Base-by-base conservation (phyloP, 371 early-diverging fungal species). In the Dichotomocladium elegans region DNA sequence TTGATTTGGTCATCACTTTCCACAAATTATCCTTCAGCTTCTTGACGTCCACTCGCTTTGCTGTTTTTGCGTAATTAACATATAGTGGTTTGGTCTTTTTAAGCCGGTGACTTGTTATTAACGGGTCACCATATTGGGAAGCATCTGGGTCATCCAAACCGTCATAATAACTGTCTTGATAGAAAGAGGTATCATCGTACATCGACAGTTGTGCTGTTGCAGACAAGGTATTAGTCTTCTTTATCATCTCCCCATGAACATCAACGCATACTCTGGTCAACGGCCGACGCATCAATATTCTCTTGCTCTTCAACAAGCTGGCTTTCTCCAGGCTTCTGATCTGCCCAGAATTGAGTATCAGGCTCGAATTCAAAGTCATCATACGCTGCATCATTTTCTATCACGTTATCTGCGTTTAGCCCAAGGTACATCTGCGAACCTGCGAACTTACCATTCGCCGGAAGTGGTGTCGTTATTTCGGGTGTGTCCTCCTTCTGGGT, bases 41-140 rank as follows among this genome's bases (percentile, higher is more conserved):
- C 70, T 91, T 92, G 28, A 98, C 95, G 70, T 98, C 95, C 2
- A 96, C 95, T 35, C 89, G 79, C 73, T 98, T 98, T 45, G 95
- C 94, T 9, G 81, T 83, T 49, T 83, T 79, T 17, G 95, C 91
- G 58, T 90, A 96, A 57, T 85, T 90, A 48, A 96, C 80, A 60
- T 81, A 83, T 17, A 80, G 66, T 9, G 90, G 84, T 55, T 87
- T 89, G 56, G 81, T 79, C 21, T 81, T 80, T 53, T 82, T 86
- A 47, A 71, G 37, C 2, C 43, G 64, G 42, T 73, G 73, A 35
- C 63, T 64, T 4, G 76, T 72, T 26, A 77, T 67, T 0, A 74
- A 43, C 6, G 58, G 50, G 51, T 74, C 74, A 3, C 68, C 77
- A 35, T 70, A 74, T 0, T 46, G 53, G 0, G 68, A 58, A 19